Conservation (phyloP, 1,139 yeast species). For the Candida sp. region DNA sequence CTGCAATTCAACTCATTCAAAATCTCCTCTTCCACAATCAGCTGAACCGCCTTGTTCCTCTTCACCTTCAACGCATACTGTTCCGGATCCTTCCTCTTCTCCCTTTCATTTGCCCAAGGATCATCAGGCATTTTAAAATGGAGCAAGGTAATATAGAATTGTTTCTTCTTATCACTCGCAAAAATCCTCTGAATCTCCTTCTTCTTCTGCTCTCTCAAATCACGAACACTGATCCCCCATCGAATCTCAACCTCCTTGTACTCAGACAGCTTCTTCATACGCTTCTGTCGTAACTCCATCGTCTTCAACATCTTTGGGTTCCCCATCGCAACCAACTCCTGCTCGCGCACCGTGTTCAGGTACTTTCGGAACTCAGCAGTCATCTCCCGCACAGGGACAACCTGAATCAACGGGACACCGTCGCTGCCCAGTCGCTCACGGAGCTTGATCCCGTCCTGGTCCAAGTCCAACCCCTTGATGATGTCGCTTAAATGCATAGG, state of each 20-base stretch:
- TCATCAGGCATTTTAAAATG: no score
- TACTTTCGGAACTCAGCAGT: conserved; percentile 34
- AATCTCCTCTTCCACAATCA: conserved; percentile 27
- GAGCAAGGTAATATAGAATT: no score
- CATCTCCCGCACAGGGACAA: conserved; percentile 35
- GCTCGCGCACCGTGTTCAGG: neutral
- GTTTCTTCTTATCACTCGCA: no score
- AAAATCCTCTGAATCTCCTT: conserved; percentile 31
- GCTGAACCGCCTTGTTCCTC: conserved; percentile 33
- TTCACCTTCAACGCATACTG: conserved; percentile 26
- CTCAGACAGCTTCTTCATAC: conserved; percentile 19
- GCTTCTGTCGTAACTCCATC: conserved; percentile 12
- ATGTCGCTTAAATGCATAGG: conserved; percentile 30
- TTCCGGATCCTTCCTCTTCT: conserved; percentile 9
- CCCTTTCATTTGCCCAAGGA: no score
- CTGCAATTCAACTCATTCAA: conserved; percentile 33
- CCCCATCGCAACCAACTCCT: conserved; percentile 38
- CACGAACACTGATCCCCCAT: conserved; percentile 46
- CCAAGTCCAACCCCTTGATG: conserved; percentile 33
- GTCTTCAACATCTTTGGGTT: conserved; percentile 35
- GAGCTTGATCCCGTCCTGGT: conserved; percentile 31
- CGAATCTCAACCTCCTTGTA: conserved; percentile 36
- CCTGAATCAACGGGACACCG: conserved; percentile 32
- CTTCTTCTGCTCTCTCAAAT: conserved; percentile 41
- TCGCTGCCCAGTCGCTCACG: conserved; percentile 23